Evolutionary conservation across 1,284 basidiomycete species (phyloP).

Genomic region (Salmacisia buchloeana): DNA sequence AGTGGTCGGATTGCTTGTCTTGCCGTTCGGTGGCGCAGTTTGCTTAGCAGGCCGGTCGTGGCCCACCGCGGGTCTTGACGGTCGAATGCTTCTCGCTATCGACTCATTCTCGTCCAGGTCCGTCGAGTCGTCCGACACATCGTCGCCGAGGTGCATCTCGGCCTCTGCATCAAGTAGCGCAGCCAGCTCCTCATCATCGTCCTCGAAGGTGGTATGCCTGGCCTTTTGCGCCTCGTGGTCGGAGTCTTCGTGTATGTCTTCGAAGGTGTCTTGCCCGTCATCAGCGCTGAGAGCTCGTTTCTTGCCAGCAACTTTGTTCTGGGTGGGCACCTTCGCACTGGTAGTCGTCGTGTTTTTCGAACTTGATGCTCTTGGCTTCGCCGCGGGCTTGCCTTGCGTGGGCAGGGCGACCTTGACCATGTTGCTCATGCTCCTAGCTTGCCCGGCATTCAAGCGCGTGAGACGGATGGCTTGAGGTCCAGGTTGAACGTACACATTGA

Average conservation of each 20-base stretch:
- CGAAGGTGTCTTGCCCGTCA: not conserved
- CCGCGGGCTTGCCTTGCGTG: not conserved
- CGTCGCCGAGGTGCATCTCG: not conserved
- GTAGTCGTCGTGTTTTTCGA: too few species aligned
- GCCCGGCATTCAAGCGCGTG: not conserved
- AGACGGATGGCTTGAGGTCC: slow-evolving; percentile 12
- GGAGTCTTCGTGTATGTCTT: not conserved
- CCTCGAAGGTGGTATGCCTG: too few species aligned
- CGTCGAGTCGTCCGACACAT: slow-evolving; percentile 2
- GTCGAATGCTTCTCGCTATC: slow-evolving; percentile 2
- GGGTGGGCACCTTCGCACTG: too few species aligned
- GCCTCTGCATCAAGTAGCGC: not conserved
- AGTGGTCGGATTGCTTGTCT: too few species aligned
- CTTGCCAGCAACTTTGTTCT: not conserved
- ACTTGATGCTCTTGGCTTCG: not conserved
- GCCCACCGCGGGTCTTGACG: slow-evolving; percentile 5
- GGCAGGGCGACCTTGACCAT: not conserved
- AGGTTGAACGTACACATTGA: slow-evolving; percentile 40
- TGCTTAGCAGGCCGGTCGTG: too few species aligned
- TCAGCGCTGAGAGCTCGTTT: not conserved
- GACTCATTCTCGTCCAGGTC: not conserved
- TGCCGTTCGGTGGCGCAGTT: too few species aligned
- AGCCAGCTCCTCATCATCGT: not conserved
- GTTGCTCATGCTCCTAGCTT: not conserved
- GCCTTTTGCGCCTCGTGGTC: too few species aligned